These are phyloP conservation scores for Glarea lozoyensis DNA, from an alignment of 495 filamentous ascomycete genomes.

Conservation along the genomic window DNA sequence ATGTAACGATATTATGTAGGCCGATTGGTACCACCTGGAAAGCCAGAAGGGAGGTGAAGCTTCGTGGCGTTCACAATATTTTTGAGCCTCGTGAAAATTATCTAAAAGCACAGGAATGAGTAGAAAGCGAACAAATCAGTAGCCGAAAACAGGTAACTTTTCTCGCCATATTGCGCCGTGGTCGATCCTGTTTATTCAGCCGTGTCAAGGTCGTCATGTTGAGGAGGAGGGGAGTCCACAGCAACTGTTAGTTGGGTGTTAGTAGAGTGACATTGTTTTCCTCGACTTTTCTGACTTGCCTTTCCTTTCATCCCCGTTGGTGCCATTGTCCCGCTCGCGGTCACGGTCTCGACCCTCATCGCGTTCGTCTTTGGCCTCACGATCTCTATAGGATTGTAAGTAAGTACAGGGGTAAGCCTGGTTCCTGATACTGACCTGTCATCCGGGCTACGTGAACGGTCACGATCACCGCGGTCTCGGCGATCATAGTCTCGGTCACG, in stretches of 20 bases:
- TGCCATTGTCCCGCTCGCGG: conserved; percentile 54
- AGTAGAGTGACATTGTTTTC: conserved; percentile 13
- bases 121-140: conserved; percentile 19
- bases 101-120: conserved; percentile 23
- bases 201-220: conserved; percentile 94
- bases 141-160: conserved; percentile 12
- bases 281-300: conserved; percentile 42
- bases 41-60: not conserved
- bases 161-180: conserved; percentile 9
- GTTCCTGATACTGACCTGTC: conserved; percentile 45
- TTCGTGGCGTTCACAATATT: conserved; percentile 12
- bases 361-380: conserved; percentile 42
- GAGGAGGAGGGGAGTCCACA: conserved; percentile 69
- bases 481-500: conserved; percentile 78
- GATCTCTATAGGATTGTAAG: conserved; percentile 29
- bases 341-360: conserved; percentile 53
- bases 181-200: conserved; percentile 58
- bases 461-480: conserved; percentile 45
- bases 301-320: conserved; percentile 82
- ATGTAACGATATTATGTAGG: conserved; percentile 1
- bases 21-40: not conserved
- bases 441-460: conserved; percentile 68
- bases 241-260: conserved; percentile 23
- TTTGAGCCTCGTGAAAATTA: conserved; percentile 8
- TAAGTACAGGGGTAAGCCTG: not conserved